Conservation (phyloP, 2,329 filamentous ascomycete genomes). For the Chaetothyriales sp. region DNA sequence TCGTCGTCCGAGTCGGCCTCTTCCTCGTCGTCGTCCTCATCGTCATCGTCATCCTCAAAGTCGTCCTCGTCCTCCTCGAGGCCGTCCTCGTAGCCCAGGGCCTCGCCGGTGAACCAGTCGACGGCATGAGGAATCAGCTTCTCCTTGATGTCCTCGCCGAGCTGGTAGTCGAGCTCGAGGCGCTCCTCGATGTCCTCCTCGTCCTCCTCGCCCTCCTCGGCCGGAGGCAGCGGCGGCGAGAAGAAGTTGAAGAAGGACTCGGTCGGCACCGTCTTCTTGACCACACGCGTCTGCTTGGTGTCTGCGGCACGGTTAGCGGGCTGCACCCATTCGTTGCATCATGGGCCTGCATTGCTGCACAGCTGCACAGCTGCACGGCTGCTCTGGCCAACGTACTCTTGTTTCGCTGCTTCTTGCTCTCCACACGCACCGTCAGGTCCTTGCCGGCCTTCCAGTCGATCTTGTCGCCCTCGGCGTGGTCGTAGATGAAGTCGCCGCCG, state of each 20-base stretch:
- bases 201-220: constrained; percentile 53
- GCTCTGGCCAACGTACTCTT: constrained; percentile 60
- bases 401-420: constrained; percentile 99
- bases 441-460: constrained; percentile 92
- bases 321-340: no score
- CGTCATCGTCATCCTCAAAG: constrained; percentile 82
- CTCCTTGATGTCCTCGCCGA: constrained; percentile 99
- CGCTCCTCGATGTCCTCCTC: constrained; percentile 92
- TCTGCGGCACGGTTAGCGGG: constrained; percentile 39
- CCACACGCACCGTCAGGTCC: constrained; percentile 83
- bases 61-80: constrained; percentile 73
- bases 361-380: no score
- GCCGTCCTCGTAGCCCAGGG: constrained; percentile 88
- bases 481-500: constrained; percentile 98
- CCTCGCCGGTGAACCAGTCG: constrained; percentile 98
- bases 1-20: constrained; percentile 62
- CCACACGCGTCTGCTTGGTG: constrained; percentile 96
- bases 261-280: constrained; percentile 97
- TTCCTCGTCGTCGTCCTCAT: constrained; percentile 74
- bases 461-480: constrained; percentile 95
- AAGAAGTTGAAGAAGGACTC: constrained; percentile 99
- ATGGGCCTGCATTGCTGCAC: constrained; percentile 6
- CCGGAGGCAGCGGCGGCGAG: constrained; percentile 77
- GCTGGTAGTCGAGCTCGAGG: constrained; percentile 94
- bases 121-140: constrained; percentile 97